A percentile compares a stretch with the other conserved stretches of the same genome.
These are phyloP conservation scores for Populus hybrid DNA, from an alignment of 441 rosid genomes.

Conservation along the genomic window DNA sequence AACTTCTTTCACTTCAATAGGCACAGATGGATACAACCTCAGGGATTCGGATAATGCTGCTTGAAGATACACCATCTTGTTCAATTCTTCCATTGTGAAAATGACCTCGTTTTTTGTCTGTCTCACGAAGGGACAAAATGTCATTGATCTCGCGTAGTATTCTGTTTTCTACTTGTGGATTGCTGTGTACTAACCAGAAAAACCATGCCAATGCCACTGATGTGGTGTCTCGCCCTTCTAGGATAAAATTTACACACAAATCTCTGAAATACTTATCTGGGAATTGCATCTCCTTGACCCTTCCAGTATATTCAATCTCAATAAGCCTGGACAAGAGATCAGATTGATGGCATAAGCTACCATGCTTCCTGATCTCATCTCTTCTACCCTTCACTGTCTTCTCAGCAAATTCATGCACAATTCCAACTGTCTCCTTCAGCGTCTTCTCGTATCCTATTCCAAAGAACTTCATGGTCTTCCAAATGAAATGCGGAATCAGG, in stretches of 20 bases:
- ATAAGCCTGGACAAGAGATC: conserved; percentile 67
- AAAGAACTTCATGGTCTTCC: conserved; percentile 65
- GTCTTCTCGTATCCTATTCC: conserved; percentile 56
- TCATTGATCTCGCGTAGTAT: conserved; percentile 41
- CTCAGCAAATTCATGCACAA: conserved; percentile 58
- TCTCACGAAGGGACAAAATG: conserved; percentile 24
- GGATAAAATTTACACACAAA: conserved; percentile 33
- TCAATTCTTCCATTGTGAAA: conserved; percentile 55
- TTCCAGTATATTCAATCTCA: conserved; percentile 33
- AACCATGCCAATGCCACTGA: conserved; percentile 73
- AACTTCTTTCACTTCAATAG: conserved; percentile 65
- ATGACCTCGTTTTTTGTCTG: conserved; percentile 6
- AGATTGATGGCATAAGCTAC: conserved; percentile 37
- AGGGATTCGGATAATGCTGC: conserved; percentile 77
- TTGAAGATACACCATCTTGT: conserved; percentile 62
- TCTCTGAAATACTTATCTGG: conserved; percentile 48
- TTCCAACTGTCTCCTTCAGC: conserved; percentile 44
- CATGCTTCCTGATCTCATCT: conserved; percentile 23
- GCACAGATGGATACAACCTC: conserved; percentile 72
- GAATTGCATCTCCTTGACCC: conserved; percentile 24
- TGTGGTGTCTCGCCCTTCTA: too few species aligned
- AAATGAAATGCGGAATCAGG: conserved; percentile 53
- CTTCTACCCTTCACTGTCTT: conserved; percentile 44
- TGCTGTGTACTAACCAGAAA: conserved; percentile 62
- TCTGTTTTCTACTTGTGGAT: conserved; percentile 50